Conservation (phyloP, 768 basidiomycete species). For the Naematelia encephala region DNA sequence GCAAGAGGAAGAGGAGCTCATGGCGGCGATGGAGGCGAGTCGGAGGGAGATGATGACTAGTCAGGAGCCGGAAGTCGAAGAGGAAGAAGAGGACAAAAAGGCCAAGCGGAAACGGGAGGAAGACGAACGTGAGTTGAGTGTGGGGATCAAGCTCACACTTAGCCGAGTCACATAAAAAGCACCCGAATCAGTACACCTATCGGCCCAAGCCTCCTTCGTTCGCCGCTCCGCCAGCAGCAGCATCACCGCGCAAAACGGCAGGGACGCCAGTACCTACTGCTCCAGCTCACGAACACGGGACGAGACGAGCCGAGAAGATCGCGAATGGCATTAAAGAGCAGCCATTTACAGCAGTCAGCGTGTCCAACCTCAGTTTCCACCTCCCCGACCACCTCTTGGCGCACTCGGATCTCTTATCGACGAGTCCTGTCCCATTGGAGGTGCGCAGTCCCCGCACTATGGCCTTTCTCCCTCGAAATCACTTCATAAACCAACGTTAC, state of each 20-base stretch:
- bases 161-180: constrained; percentile 32
- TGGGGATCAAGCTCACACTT: constrained; percentile 9
- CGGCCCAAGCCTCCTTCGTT: constrained; percentile 45
- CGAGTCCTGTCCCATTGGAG: constrained; percentile 59
- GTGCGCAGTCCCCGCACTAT: constrained; percentile 35
- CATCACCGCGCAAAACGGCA: constrained; percentile 22
- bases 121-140: constrained; percentile 31
- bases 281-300: constrained; percentile 41
- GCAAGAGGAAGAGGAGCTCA: constrained; percentile 72
- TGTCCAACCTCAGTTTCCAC: constrained; percentile 59
- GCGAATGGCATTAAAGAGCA: constrained; percentile 26
- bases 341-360: constrained; percentile 24
- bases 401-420: constrained; percentile 71
- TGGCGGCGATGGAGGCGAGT: constrained; percentile 46
- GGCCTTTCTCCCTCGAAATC: constrained; percentile 28
- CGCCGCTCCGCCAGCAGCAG: constrained; percentile 15
- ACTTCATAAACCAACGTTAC: constrained; percentile 36
- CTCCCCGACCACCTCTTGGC: constrained; percentile 90
- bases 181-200: constrained; percentile 57
- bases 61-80: constrained; percentile 59
- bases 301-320: constrained; percentile 36
- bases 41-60: constrained; percentile 44
- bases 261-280: constrained; percentile 27
- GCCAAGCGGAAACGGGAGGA: constrained; percentile 53
- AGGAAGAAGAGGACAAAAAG: constrained; percentile 48